These are phyloP conservation scores for Bruguiera hainesii DNA, from an alignment of 441 rosid species.

Conservation along the genomic window DNA sequence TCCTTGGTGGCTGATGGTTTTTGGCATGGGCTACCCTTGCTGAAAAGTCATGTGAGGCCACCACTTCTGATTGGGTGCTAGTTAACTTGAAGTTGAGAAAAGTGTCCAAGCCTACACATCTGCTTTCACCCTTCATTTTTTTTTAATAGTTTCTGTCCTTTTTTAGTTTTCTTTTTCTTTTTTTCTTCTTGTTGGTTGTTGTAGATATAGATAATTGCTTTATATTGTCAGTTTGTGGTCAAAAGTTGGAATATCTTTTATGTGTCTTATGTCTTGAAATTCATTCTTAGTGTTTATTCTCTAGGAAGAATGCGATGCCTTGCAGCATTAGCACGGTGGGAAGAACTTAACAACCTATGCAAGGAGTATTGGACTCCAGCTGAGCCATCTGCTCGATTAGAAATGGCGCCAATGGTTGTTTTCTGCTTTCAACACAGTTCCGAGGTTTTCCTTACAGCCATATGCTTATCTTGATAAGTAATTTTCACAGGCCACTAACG, in stretches of 20 bases:
- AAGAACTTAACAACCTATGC: constrained; percentile 94
- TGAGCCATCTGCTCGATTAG: constrained; percentile 94
- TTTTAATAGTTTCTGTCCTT: not conserved
- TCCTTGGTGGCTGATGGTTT: not conserved
- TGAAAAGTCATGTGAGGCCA: too few relatives aligned
- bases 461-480: constrained; percentile 28
- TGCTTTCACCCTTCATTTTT: not conserved
- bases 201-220: not conserved
- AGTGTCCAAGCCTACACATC: not conserved
- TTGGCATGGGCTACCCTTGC: too few relatives aligned
- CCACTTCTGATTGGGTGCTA: too few relatives aligned
- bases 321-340: constrained; percentile 99
- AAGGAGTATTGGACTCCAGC: constrained; percentile 99
- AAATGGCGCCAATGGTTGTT: constrained; percentile 99
- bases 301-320: constrained; percentile 98
- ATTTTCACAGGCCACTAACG: constrained; percentile 77
- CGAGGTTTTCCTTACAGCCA: constrained; percentile 8
- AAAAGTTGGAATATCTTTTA: not conserved
- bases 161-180: not conserved
- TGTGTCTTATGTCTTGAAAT: not conserved
- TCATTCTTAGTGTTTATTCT: constrained; percentile 7
- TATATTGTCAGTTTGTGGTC: not conserved
- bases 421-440: constrained; percentile 23
- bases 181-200: not conserved
- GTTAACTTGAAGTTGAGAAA: too few relatives aligned